Evolutionary conservation across 1,284 basidiomycete species (phyloP).

Genomic region (Ustilago lituana): DNA sequence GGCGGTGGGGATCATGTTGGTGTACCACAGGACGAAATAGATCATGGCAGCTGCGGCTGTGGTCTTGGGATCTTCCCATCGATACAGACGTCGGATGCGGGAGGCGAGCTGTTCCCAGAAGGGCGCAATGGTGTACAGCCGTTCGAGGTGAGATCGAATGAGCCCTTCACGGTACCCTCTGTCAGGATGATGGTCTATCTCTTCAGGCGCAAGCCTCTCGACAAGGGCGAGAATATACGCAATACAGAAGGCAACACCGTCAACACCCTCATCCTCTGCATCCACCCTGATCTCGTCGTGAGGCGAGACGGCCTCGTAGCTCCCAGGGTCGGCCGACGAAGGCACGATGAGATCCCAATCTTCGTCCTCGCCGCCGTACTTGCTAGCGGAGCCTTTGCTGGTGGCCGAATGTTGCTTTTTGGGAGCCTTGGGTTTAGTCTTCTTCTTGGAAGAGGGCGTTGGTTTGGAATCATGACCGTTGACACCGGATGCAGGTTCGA

Average conservation of each 20-base stretch:
- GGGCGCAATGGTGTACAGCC: slow-evolving; percentile 66
- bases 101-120: slow-evolving; percentile 64
- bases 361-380: slow-evolving; percentile 13
- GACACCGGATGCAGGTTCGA: slow-evolving; percentile 3
- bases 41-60: slow-evolving; percentile 63
- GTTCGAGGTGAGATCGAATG: slow-evolving; percentile 63
- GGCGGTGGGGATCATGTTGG: slow-evolving; percentile 63
- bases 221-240: slow-evolving; percentile 65
- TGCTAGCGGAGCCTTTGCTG: neutral
- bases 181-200: slow-evolving; percentile 62
- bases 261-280: slow-evolving; percentile 51
- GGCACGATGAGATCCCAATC: slow-evolving; percentile 52
- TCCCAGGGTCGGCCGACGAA: slow-evolving; percentile 13
- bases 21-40: slow-evolving; percentile 67
- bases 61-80: slow-evolving; percentile 49
- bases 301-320: neutral
- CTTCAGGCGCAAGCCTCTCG: slow-evolving; percentile 63
- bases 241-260: slow-evolving; percentile 64
- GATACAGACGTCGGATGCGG: slow-evolving; percentile 37
- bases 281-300: slow-evolving; percentile 56
- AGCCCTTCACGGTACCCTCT: slow-evolving; percentile 62
- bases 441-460: slow-evolving; percentile 18
- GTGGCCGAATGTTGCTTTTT: slow-evolving; percentile 13
- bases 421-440: slow-evolving; percentile 20
- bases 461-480: neutral